phyloP scores from a whole-genome alignment of 352 stramenopile species.

The Globisporangium acanthophoron region DNA sequence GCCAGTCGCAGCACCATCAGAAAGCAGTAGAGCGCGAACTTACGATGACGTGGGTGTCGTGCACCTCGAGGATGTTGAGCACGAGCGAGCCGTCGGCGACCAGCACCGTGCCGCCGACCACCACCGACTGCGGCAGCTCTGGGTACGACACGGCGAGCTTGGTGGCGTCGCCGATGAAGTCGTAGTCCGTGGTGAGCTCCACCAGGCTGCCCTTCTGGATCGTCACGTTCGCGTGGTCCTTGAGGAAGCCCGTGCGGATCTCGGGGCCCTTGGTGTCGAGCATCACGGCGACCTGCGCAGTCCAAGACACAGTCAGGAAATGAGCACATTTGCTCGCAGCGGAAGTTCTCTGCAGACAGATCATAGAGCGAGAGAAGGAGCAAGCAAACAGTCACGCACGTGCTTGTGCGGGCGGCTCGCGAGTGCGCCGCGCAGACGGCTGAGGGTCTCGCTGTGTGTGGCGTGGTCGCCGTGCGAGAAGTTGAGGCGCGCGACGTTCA shows the following conservation, averaged over 20 bases:
- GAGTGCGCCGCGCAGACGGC: constrained; percentile 53
- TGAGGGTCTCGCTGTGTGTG: constrained; percentile 66
- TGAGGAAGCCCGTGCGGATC: constrained; percentile 91
- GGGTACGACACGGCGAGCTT: constrained; percentile 94
- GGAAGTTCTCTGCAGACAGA: no score
- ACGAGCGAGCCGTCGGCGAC: constrained; percentile 94
- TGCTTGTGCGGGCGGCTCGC: constrained; percentile 67
- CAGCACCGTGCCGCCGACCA: constrained; percentile 89
- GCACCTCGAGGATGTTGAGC: constrained; percentile 84
- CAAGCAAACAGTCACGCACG: constrained; percentile 14
- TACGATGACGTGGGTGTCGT: constrained; percentile 73
- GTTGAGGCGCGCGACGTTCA: constrained; percentile 98
- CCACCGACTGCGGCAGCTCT: constrained; percentile 88
- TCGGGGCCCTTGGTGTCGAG: constrained; percentile 97
- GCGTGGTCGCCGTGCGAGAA: constrained; percentile 98
- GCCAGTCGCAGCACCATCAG: not conserved
- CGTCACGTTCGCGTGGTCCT: constrained; percentile 49
- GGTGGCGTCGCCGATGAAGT: constrained; percentile 75
- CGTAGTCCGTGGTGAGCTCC: constrained; percentile 57
- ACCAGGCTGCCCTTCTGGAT: constrained; percentile 59
- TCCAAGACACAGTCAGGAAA: not conserved
- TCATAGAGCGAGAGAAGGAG: not conserved
- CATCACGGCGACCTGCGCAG: constrained; percentile 77
- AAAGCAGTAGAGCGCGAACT: not conserved
- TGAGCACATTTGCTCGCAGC: not conserved